Evolutionary conservation across 176 grass and related monocot genomes (phyloP), one percentile per base, ranked within the genome.

Genomic region (Lolium multiflorum): DNA sequence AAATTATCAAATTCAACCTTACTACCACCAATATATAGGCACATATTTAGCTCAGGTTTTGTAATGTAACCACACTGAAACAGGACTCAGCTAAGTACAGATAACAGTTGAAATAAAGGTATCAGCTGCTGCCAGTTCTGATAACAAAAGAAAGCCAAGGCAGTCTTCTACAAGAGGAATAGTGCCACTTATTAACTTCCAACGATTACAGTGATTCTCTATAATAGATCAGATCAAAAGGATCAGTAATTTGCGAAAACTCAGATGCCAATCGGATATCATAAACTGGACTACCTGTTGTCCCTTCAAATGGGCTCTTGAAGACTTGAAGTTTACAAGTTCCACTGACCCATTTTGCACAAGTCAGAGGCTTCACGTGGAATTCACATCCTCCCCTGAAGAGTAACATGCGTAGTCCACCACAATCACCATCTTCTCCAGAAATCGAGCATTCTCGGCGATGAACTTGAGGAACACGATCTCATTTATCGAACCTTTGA

Each of bases 361-460:
- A 47, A 20, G 20, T 6, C 68, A 72, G 20, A 72, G 69, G 39
- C 69, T 72, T 71, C 38, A 71, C 21, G 2, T 46, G 68, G 39
- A 20, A 6, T 71, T 22, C 69, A 72, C 69, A 72, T 47, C 69
- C 20, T 46, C 39, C 69, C 18, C 69, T 43, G 41, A 72, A 47
- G 69, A 13, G 11, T 46, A 11, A 6, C 41, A 72, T 21, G 46
- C 6, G 46, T 22, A 72, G 5, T 39, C 41, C 41, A 72, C 69
- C 69, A 72, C 20, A 72, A 72, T 47, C 69, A 72, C 69, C 69
- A 72, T 72, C 69, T 47, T 72, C 69, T 72, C 69, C 5, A 72
- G 41, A 43, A 46, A 22, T 11, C n/a, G 38, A 22, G 69, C 69
- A 4, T 18, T 72, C 69, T 72, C 11, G 2, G 69, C 69, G 5